These are phyloP conservation scores for Leccinum pellstonianum DNA, from an alignment of 768 basidiomycete genomes.

Conservation along the genomic window DNA sequence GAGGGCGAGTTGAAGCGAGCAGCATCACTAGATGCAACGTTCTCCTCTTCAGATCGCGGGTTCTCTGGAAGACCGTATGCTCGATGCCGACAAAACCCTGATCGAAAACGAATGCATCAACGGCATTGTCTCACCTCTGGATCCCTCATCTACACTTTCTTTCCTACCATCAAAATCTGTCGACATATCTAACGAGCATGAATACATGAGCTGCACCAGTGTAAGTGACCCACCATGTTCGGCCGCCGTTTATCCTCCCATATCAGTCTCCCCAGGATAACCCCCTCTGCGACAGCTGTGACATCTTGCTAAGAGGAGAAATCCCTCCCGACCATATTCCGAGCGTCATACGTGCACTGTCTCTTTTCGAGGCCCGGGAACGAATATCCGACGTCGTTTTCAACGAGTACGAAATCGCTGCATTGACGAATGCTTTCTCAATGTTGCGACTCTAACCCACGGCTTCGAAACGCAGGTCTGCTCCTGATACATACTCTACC, in stretches of 20 bases:
- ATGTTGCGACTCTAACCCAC: constrained; percentile 19
- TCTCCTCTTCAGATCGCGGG: not conserved
- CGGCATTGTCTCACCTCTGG: not conserved
- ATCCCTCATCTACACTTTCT: not conserved
- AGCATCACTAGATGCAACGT: not conserved
- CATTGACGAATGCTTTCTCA: constrained; percentile 22
- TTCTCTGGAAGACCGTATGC: not conserved
- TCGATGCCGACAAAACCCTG: not conserved
- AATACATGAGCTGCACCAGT: constrained; percentile 9
- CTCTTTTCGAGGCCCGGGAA: constrained; percentile 18
- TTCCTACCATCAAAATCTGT: not conserved
- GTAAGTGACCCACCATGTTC: constrained; percentile 2
- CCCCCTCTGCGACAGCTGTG: constrained; percentile 16
- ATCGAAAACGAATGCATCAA: not conserved
- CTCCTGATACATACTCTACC: not conserved
- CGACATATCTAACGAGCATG: constrained; percentile 2
- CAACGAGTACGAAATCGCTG: constrained; percentile 16
- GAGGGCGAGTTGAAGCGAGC: not conserved
- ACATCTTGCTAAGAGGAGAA: constrained; percentile 13
- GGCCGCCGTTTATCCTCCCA: not conserved
- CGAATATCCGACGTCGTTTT: constrained; percentile 1
- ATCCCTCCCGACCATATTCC: constrained; percentile 23
- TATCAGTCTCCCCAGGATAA: constrained; percentile 9
- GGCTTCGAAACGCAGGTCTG: not conserved
- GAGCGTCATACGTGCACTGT: constrained; percentile 22